Percentiles rank a stretch among this genome's conserved stretches.
These are phyloP conservation scores for Dillenia suffruticosa DNA, from an alignment of 164 flowering plant species.

Conservation along the genomic window DNA sequence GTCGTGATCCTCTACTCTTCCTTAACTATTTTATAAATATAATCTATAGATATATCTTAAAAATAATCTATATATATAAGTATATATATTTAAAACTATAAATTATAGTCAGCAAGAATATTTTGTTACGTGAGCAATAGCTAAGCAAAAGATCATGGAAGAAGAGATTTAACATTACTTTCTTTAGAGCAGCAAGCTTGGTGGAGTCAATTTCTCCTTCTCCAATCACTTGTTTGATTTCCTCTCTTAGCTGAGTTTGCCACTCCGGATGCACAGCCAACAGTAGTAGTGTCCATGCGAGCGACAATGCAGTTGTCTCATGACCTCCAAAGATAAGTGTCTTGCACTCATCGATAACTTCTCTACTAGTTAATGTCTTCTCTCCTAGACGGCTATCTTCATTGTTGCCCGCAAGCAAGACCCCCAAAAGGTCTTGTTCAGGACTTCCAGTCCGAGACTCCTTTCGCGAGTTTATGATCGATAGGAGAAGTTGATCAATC, in stretches of 20 bases:
- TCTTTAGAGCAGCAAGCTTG: slow-evolving; percentile 41
- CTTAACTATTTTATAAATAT: too few relatives aligned
- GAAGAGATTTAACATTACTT: slow-evolving; percentile 29
- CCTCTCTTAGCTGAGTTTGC: slow-evolving; percentile 70
- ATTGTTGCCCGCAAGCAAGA: slow-evolving; percentile 36
- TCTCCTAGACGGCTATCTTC: slow-evolving; percentile 15
- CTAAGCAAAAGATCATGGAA: neutral
- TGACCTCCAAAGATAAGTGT: slow-evolving; percentile 92
- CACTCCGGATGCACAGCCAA: slow-evolving; percentile 63
- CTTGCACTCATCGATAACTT: slow-evolving; percentile 91
- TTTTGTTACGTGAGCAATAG: too few relatives aligned
- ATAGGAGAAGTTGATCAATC: slow-evolving; percentile 54
- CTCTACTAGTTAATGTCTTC: slow-evolving; percentile 34
- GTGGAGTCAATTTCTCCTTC: slow-evolving; percentile 38
- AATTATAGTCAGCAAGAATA: too few relatives aligned
- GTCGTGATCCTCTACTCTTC: too few relatives aligned
- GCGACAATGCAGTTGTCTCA: slow-evolving; percentile 78
- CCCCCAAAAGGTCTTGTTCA: slow-evolving; percentile 47
- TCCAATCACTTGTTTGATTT: slow-evolving; percentile 51
- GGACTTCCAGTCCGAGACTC: slow-evolving; percentile 1
- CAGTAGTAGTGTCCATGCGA: slow-evolving; percentile 72
- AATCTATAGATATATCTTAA: too few relatives aligned
- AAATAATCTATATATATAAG: too few relatives aligned
- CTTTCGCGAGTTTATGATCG: slow-evolving; percentile 41
- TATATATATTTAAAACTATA: too few relatives aligned